Percentiles rank a stretch among this genome's conserved stretches.
These are phyloP conservation scores for Microdochium paspali DNA, from an alignment of 2,329 filamentous ascomycete species.

Conservation along the genomic window DNA sequence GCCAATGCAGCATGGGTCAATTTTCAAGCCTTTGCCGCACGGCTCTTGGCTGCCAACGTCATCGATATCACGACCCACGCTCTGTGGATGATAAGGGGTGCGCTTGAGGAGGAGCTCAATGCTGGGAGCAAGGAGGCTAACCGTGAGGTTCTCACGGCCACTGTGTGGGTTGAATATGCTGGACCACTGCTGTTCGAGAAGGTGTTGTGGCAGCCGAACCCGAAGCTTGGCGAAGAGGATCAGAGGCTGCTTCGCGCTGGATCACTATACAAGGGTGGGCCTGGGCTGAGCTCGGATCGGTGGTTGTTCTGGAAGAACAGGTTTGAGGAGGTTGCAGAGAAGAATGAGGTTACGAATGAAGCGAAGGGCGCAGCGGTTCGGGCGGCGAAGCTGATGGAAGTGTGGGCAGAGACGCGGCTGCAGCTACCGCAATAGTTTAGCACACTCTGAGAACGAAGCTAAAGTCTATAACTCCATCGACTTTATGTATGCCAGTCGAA, in stretches of 20 bases:
- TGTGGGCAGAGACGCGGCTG: slow-evolving; percentile 10
- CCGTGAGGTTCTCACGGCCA: slow-evolving; percentile 11
- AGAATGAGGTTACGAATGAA: slow-evolving; percentile 7
- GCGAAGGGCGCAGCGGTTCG: slow-evolving; percentile 11
- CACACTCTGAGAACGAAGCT: too few relatives aligned
- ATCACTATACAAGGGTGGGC: slow-evolving; percentile 9
- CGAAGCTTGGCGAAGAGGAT: slow-evolving; percentile 9
- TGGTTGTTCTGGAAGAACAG: slow-evolving; percentile 17
- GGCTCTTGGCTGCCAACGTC: slow-evolving; percentile 13
- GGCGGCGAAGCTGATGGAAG: slow-evolving; percentile 15
- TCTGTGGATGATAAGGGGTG: slow-evolving; percentile 18
- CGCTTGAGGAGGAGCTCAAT: slow-evolving; percentile 12
- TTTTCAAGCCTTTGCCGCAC: slow-evolving; percentile 18
- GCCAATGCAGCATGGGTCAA: slow-evolving; percentile 9
- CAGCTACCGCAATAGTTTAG: not conserved
- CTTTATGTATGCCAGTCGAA: too few relatives aligned
- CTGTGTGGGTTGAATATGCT: slow-evolving; percentile 16
- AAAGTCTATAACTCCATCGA: too few relatives aligned
- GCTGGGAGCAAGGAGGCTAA: slow-evolving; percentile 5
- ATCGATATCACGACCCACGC: slow-evolving; percentile 7
- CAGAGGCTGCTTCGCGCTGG: slow-evolving; percentile 11
- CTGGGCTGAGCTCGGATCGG: slow-evolving; percentile 13
- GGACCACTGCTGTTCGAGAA: slow-evolving; percentile 12
- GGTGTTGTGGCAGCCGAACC: slow-evolving; percentile 8
- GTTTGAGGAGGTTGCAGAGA: slow-evolving; percentile 12